Evolutionary conservation across 2,329 filamentous ascomycete genomes (phyloP), one percentile per base, ranked within the genome.

Genomic region (Epichloe bromicola): DNA sequence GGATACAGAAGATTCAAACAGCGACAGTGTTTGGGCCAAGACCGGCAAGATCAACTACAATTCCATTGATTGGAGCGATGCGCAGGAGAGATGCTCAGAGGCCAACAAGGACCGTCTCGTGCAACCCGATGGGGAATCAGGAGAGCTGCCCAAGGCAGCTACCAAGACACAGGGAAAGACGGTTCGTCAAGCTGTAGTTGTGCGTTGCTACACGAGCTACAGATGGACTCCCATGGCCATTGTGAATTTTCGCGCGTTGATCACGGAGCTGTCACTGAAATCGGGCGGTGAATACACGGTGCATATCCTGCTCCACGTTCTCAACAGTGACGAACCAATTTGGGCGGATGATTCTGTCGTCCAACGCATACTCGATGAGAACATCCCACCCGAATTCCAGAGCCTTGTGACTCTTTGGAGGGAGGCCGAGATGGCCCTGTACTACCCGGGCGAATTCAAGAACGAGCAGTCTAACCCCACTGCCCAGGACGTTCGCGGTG

Each of bases 251-350:
- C 85, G 88, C 15, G 84, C 89, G 34, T 71, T 95, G 59, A 80
- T 95, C 41, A 80, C 84, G 4, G 88, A 95, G 66, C 73, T 94
- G 10, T 80, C 83, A 7, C 70, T 95, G 46, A 74, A 80, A 51
- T 90, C 86, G 0, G 87, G 88, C 34, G 86, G 85, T 45, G 87
- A 95, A 63, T 95, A 93, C 59, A 76, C 78, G 4, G 75, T 95
- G 3, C 87, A 93, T 65, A 88, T 95, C 62, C 73, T 95, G 37
- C 76, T 95, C 39, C 88, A 95, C 58, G 86, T 94, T 57, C 88
- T 87, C 59, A 85, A 94, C 64, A 78, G 85, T 58, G 80, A 86
- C 59, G 70, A 83, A 41, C 86, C 85, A 43, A 88, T 95, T 57
- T 95, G 86, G 85, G 80, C 86, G 0, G 87, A 93, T 59, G 79